Base-by-base conservation (phyloP, 2,329 filamentous ascomycete species). In the Cladophialophora yegresii region DNA sequence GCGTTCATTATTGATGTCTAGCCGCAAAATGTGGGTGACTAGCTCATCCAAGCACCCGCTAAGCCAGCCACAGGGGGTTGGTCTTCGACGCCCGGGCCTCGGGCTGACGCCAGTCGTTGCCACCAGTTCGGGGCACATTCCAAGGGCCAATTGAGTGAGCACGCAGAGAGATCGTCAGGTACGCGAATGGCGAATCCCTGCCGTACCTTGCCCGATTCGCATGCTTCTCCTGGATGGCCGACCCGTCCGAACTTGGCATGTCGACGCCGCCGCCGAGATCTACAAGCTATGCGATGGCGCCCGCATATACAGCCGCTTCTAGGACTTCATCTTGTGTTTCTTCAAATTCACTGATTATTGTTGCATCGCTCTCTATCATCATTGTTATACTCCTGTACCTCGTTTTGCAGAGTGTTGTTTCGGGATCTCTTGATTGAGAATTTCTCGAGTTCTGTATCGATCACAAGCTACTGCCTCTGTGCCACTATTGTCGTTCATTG, bases 401-500 rank as follows among this genome's bases (percentile, higher is more conserved):
- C 55, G 6, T 43, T 26, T 49, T 26, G 30, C 33, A 32, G 47
- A 43, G 55, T 49, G 22, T 36, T 36, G 23, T 23, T 49, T 56
- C 43, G 63, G 64, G 68, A 70, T 69, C 68, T 71, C 69, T 71
- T 71, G 45, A 67, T 47, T 71, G 69, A 70, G 68, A 32, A 69
- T 68, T 60, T 60, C 62, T 54, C 57, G 26, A 30, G 58, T 54
- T 43, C 58, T 50, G 22, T 16, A 28, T 54, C 51, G 20, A 28
- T 33, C 20, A 22, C 56, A 56, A 49, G 26, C 54, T n/a, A 50
- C 47, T 61, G 26, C 20, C 23, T 28, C 33, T 59, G 60, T 36
- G 4, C 16, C 58, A 36, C 58, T 67, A 50, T 55, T 54, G 22
- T 26, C 47, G 54, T 57, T 62, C n/a, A 13, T 26, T 57, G 26